Conservation (phyloP, 768 basidiomycete genomes). For the Phaeotremella skinneri region DNA sequence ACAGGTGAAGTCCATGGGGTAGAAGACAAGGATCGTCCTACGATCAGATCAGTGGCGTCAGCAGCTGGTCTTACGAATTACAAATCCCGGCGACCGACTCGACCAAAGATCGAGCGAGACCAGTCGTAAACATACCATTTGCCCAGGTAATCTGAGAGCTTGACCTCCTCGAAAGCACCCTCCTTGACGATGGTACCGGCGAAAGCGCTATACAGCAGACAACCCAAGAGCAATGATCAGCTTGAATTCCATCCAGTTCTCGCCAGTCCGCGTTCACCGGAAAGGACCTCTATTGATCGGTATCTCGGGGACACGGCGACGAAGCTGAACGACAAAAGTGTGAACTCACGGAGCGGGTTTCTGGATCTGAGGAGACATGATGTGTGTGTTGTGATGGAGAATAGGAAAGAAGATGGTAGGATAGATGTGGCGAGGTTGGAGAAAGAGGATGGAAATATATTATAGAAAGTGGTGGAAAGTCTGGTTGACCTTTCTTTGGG, state of each 20-base stretch:
- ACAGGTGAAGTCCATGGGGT: slow-evolving; percentile 69
- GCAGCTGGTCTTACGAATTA: slow-evolving; percentile 13
- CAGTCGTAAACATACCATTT: slow-evolving; percentile 63
- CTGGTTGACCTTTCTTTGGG: too few relatives aligned
- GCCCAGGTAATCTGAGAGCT: slow-evolving; percentile 69
- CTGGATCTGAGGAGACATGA: slow-evolving; percentile 59
- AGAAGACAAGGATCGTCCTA: slow-evolving; percentile 92
- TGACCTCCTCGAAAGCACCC: slow-evolving; percentile 72
- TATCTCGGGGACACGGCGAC: slow-evolving; percentile 59
- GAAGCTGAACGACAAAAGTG: not conserved
- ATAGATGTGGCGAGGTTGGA: too few relatives aligned
- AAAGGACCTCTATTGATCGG: not conserved
- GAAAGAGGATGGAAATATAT: too few relatives aligned
- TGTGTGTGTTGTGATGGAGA: not conserved
- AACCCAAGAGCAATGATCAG: not conserved
- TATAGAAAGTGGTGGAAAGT: too few relatives aligned
- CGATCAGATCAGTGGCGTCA: not conserved
- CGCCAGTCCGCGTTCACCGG: not conserved
- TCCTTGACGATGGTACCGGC: slow-evolving; percentile 65
- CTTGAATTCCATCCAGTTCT: not conserved
- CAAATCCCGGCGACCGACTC: slow-evolving; percentile 11
- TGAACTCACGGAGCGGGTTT: slow-evolving; percentile 67
- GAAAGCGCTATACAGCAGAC: slow-evolving; percentile 13
- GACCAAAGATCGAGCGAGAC: slow-evolving; percentile 26
- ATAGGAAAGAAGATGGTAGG: too few relatives aligned